Evolutionary conservation across 1,139 yeast species (phyloP).

Genomic region (Yamadazyma siamensis): DNA sequence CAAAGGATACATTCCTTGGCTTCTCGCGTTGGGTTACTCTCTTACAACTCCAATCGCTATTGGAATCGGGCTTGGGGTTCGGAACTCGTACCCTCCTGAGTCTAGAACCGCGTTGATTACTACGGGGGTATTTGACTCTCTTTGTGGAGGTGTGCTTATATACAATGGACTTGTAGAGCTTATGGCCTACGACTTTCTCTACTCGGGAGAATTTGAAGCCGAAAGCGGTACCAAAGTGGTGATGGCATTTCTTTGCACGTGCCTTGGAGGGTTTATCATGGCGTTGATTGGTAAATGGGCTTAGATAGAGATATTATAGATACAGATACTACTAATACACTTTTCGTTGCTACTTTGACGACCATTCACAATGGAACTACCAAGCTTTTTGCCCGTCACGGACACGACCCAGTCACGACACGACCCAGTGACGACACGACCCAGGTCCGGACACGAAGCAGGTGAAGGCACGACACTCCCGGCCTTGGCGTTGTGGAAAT

Average conservation of each 20-base stretch:
- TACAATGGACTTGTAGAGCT: slow-evolving; percentile 39
- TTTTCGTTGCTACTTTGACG: no score
- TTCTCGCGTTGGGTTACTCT: slow-evolving; percentile 27
- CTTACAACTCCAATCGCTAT: slow-evolving; percentile 36
- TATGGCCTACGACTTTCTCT: slow-evolving; percentile 38
- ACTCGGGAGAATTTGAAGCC: slow-evolving; percentile 2
- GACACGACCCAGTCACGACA: no score
- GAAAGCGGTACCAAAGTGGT: slow-evolving; percentile 1
- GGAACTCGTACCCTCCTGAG: slow-evolving; percentile 31
- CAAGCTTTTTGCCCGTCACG: no score
- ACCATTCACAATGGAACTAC: no score
- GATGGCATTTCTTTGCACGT: slow-evolving; percentile 2
- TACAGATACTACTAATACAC: no score
- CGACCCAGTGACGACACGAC: no score
- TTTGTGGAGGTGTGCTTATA: slow-evolving; percentile 39
- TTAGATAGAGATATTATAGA: no score
- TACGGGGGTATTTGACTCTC: slow-evolving; percentile 34
- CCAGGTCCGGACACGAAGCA: no score
- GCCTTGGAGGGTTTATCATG: slow-evolving; percentile 18
- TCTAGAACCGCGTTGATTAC: slow-evolving; percentile 31
- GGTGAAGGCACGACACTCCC: no score
- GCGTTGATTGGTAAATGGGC: slow-evolving; percentile 46
- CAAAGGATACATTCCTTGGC: slow-evolving; percentile 31
- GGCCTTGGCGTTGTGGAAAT: no score
- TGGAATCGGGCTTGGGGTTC: slow-evolving; percentile 36